Conservation (phyloP, 208 protist species). For the Leishmania tropica region DNA sequence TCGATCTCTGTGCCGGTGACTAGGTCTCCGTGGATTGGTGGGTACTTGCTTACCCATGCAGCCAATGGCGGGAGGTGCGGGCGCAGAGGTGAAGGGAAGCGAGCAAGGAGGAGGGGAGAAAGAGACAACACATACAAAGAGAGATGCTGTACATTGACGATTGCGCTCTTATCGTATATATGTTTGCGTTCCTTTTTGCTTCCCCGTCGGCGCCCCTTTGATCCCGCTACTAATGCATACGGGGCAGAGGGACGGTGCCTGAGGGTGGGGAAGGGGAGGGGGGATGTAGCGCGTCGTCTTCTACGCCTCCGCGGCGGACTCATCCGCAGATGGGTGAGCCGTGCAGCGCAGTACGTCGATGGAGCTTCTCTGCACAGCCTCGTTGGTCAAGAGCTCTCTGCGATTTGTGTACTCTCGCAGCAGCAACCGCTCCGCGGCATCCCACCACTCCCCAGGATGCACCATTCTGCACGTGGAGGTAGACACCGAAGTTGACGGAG, state of each 20-base stretch:
- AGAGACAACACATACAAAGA: neutral
- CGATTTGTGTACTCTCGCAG: slow-evolving; percentile 49
- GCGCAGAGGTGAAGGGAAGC: neutral
- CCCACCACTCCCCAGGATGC: slow-evolving; percentile 22
- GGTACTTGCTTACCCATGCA: neutral
- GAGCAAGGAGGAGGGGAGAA: neutral
- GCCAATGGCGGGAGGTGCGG: neutral
- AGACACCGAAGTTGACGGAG: neutral
- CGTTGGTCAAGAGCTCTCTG: slow-evolving; percentile 18
- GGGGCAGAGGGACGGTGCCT: neutral
- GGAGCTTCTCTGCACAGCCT: slow-evolving; percentile 29
- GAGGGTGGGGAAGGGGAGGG: too few relatives aligned
- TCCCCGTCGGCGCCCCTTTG: neutral
- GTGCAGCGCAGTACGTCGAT: slow-evolving; percentile 17
- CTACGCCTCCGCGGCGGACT: neutral
- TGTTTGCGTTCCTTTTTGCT: too few relatives aligned
- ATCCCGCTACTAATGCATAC: too few relatives aligned
- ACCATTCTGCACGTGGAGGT: neutral
- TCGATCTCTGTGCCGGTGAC: neutral
- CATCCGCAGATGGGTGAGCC: neutral
- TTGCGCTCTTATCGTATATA: too few relatives aligned
- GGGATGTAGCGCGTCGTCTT: neutral
- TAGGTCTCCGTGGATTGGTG: neutral
- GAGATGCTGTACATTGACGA: slow-evolving; percentile 6
- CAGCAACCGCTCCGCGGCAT: slow-evolving; percentile 56